These are phyloP conservation scores for Colletotrichum tanaceti DNA, from an alignment of 2,329 filamentous ascomycete species.

Conservation along the genomic window DNA sequence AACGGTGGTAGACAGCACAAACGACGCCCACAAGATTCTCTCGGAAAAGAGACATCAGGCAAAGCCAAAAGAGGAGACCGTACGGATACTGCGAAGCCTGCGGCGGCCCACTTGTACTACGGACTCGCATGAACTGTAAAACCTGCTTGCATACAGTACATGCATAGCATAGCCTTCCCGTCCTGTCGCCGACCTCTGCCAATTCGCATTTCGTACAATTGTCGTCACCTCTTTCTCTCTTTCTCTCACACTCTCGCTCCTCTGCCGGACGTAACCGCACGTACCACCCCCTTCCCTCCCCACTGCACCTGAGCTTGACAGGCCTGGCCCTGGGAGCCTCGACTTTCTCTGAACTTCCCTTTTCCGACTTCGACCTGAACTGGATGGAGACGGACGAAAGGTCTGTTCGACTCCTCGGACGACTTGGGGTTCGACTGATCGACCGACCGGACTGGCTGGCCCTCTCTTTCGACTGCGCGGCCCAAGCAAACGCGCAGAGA, in stretches of 20 bases:
- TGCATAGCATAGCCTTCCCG: conserved; percentile 35
- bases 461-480: conserved; percentile 30
- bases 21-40: conserved; percentile 7
- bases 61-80: conserved; percentile 15
- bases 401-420: conserved; percentile 16
- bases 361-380: conserved; percentile 13
- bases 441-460: conserved; percentile 2
- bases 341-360: conserved; percentile 12
- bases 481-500: conserved; percentile 33
- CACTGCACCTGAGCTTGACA: conserved; percentile 31
- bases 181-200: conserved; percentile 23
- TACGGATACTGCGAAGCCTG: conserved; percentile 6
- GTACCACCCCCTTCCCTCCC: conserved; percentile 15
- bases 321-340: conserved; percentile 29
- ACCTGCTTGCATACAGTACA: conserved; percentile 39
- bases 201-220: conserved; percentile 39
- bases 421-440: not conserved
- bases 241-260: not conserved
- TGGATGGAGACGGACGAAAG: conserved; percentile 25
- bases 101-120: conserved; percentile 13
- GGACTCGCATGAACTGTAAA: conserved; percentile 40
- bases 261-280: conserved; percentile 37
- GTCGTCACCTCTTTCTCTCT: conserved; percentile 24
- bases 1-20: not conserved
- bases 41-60: not conserved